These are phyloP conservation scores for Fusarium sp. DNA, from an alignment of 2,329 filamentous ascomycete genomes.

Conservation along the genomic window DNA sequence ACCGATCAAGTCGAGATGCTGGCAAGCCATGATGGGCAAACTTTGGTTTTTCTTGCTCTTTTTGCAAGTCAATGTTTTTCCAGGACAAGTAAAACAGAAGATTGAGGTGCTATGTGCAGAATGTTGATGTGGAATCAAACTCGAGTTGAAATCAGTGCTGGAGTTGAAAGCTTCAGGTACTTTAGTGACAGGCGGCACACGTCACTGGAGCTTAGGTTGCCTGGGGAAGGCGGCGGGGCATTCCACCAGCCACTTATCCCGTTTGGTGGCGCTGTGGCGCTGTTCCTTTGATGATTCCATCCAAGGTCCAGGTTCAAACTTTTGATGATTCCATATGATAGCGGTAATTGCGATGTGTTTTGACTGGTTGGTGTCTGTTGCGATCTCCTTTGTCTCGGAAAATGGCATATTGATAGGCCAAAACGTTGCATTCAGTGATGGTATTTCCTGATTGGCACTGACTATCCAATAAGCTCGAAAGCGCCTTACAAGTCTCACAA, in stretches of 20 bases:
- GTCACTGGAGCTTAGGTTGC: constrained; percentile 32
- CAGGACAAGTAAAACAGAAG: background rate
- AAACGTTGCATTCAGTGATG: accelerated
- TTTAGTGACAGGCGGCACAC: constrained; percentile 20
- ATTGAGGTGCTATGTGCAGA: background rate
- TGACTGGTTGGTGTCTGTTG: background rate
- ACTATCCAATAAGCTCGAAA: accelerated
- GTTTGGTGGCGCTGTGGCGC: constrained; percentile 7
- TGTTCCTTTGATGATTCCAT: background rate
- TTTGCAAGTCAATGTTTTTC: background rate
- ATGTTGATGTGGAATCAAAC: constrained; percentile 20
- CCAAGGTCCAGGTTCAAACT: background rate
- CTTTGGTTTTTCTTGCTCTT: background rate
- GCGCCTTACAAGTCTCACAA: no score
- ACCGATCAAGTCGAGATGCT: constrained; percentile 43
- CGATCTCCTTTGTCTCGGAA: no score
- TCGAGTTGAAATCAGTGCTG: background rate
- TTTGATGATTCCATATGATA: background rate
- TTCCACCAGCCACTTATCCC: background rate
- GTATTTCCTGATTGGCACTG: background rate
- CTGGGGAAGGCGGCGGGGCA: constrained; percentile 23
- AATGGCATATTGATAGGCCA: accelerated
- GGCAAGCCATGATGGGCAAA: constrained; percentile 34
- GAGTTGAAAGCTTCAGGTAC: constrained; percentile 17
- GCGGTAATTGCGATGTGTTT: background rate